Conservation (phyloP, 169 alveolate species). For the Eimeria maxima region DNA sequence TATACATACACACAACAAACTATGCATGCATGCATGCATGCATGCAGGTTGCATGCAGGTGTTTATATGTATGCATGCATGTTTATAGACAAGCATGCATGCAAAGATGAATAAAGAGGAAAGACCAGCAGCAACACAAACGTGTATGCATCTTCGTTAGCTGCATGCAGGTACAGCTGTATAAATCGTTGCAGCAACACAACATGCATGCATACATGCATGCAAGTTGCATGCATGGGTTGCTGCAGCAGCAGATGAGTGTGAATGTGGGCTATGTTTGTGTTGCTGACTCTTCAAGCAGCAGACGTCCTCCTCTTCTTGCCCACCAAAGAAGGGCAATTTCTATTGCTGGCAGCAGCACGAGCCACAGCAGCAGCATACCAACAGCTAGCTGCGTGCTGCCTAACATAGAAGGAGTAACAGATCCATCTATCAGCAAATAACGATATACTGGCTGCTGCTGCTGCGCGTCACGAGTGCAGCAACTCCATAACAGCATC, state of each 20-base stretch:
- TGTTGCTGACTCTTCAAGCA: constrained; percentile 21
- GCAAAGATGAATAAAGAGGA: too few species aligned
- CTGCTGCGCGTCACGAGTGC: constrained; percentile 31
- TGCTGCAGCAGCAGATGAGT: not conserved
- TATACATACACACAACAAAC: too few species aligned
- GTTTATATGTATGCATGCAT: too few species aligned
- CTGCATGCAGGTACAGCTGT: too few species aligned
- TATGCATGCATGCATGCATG: too few species aligned
- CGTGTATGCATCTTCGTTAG: too few species aligned
- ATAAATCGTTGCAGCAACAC: too few species aligned
- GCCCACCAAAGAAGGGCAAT: not conserved
- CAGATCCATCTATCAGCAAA: not conserved
- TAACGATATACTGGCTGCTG: constrained; percentile 27
- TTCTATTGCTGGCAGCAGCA: not conserved
- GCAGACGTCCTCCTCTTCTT: not conserved
- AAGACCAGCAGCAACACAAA: too few species aligned
- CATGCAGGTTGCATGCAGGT: too few species aligned
- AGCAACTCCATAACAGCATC: constrained; percentile 4
- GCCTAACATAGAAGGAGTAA: not conserved
- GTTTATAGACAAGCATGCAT: too few species aligned
- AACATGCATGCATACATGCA: not conserved
- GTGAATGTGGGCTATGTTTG: not conserved
- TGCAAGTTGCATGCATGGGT: too few species aligned
- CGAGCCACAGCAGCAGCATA: constrained; percentile 13
- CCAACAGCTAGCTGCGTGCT: not conserved